Evolutionary conservation across 441 rosid species (phyloP), one percentile per base, ranked within the genome.

Genomic region (Populus hybrid): DNA sequence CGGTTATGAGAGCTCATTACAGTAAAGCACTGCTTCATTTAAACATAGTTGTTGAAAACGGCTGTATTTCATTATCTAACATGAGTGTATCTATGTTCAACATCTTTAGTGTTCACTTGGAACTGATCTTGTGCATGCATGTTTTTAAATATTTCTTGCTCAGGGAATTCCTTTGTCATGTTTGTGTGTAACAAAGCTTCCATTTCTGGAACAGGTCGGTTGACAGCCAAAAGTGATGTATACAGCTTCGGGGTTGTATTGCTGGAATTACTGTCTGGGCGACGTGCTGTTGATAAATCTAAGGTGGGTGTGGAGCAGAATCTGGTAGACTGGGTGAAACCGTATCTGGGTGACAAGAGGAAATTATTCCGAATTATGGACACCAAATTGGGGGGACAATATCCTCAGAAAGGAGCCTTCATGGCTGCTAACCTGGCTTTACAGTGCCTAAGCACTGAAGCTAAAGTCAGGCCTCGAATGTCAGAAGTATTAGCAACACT

Each of bases 211-310:
- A n/a, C 92, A 71, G 98, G 98, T 71, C 95, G 92, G 78, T 82
- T 94, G 79, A 88, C 92, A 24, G 82, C 90, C 23, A 91, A 84
- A 86, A 94, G 98, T 42, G 97, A 94, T 76, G 94, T 94, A 64
- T 94, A 94, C 77, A 91, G 98, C 85, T 94, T 89, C 6, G 98
- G 98, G 67, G 98, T 94, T 46, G 95, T 94, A 77, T 84, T 94
- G 72, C 87, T 94, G 36, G 98, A 94, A 83, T 82, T 94, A 82
- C 71, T 94, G 68, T 90, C 92, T 3, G 98, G 98, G 53, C 86
- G 90, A 50, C 86, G 92, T 78, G 95, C 90, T 16, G 88, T 94
- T 12, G 97, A 92, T 79, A 92, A 85, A 88, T 83, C 86, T 74
- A 89, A 94, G 77, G 89, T 92, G 5, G 75, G 84, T 6, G 88